phyloP scores from a whole-genome alignment of 306 rosid genomes.

The Castanospermum australe region DNA sequence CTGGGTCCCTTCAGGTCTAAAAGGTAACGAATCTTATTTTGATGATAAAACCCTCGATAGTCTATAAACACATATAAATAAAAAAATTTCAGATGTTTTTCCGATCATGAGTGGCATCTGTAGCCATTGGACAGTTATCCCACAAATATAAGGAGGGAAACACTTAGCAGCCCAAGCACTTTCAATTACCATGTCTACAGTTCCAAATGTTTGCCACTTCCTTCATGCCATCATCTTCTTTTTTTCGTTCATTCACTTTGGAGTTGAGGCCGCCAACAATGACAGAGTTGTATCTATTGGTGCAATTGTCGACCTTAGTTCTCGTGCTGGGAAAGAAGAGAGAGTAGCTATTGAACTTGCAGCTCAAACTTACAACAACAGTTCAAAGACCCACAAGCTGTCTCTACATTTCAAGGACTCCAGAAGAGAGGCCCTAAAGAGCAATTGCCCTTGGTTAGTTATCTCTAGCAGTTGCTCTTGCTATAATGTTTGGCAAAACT shows the following conservation, averaged over 20 bases:
- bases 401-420: not conserved
- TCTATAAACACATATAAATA: too few relatives aligned
- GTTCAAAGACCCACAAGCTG: conserved; percentile 6
- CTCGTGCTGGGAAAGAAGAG: conserved; percentile 30
- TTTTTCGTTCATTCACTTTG: not conserved
- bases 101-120: too few relatives aligned
- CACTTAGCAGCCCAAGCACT: not conserved
- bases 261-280: not conserved
- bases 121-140: too few relatives aligned
- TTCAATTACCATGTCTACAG: not conserved
- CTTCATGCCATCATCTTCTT: not conserved
- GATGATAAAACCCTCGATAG: too few relatives aligned
- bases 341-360: conserved; percentile 28
- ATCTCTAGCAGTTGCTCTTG: not conserved
- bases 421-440: not conserved
- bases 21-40: too few relatives aligned
- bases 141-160: too few relatives aligned
- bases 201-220: not conserved
- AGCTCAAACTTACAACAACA: conserved; percentile 6
- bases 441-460: conserved; percentile 6
- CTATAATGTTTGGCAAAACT: not conserved
- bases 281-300: not conserved
- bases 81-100: too few relatives aligned
- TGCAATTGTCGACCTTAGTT: conserved; percentile 2
- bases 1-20: too few relatives aligned